phyloP scores from a whole-genome alignment of 2,329 filamentous ascomycete species.

The Pseudogymnoascus sp. region DNA sequence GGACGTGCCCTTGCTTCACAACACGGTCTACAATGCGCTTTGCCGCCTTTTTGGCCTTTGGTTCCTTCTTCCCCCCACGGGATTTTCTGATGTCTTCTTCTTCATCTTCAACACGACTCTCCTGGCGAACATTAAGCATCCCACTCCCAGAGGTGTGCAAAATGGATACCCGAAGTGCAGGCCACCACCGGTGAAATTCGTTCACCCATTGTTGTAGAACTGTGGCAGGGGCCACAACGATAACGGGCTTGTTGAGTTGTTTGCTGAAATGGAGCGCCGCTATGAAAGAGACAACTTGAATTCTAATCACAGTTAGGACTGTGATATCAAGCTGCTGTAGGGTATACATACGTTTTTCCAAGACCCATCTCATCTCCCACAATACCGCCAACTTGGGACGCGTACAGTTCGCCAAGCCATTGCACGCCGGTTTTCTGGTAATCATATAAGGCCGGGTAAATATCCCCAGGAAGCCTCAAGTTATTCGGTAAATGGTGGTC shows the following conservation, averaged over 20 bases:
- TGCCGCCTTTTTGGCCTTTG: constrained; percentile 59
- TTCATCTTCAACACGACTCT: constrained; percentile 51
- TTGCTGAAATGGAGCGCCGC: constrained; percentile 89
- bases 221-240: constrained; percentile 88
- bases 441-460: constrained; percentile 84
- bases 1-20: constrained; percentile 74
- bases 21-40: constrained; percentile 76
- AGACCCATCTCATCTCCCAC: constrained; percentile 97
- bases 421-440: constrained; percentile 97
- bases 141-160: constrained; percentile 92
- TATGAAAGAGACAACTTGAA: constrained; percentile 59
- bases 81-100: constrained; percentile 41
- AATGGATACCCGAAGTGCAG: constrained; percentile 92
- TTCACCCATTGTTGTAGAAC: constrained; percentile 97
- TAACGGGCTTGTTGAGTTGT: constrained; percentile 72
- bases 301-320: constrained; percentile 36
- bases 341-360: constrained; percentile 62
- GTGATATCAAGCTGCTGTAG: neutral
- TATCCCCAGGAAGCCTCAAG: constrained; percentile 80
- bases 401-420: constrained; percentile 89
- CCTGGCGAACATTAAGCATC: constrained; percentile 73
- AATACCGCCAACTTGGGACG: constrained; percentile 85
- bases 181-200: constrained; percentile 98
- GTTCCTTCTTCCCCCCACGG: constrained; percentile 31
- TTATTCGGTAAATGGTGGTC: constrained; percentile 66